Evolutionary conservation across 208 protist genomes (phyloP).

Genomic region (Acanthamoeba culbertsoni): DNA sequence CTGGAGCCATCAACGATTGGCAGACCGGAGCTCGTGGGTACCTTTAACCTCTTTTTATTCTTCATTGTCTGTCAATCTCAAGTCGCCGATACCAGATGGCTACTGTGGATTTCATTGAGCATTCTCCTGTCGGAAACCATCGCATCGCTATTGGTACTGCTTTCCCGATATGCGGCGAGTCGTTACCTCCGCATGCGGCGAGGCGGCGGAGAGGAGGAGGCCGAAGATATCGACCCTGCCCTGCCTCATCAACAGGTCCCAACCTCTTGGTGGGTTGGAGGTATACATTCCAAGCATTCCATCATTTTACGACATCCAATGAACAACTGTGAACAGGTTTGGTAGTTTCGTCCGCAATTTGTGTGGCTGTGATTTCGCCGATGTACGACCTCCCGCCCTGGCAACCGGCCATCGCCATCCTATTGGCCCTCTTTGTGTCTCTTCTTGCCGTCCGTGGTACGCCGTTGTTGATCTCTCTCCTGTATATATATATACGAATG

Average conservation of each 20-base stretch:
- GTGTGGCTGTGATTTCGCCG: slow-evolving; percentile 65
- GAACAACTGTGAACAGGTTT: slow-evolving; percentile 37
- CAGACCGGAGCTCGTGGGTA: slow-evolving; percentile 26
- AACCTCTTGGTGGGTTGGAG: slow-evolving; percentile 56
- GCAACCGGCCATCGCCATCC: slow-evolving; percentile 57
- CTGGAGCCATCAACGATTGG: background rate
- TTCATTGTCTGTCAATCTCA: background rate
- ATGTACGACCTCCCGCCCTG: slow-evolving; percentile 64
- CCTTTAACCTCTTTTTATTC: background rate
- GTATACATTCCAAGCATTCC: background rate
- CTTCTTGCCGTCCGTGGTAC: slow-evolving; percentile 69
- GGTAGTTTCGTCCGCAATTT: slow-evolving; percentile 29
- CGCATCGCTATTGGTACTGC: slow-evolving; percentile 48
- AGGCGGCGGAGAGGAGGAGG: background rate
- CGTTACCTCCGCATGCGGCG: background rate
- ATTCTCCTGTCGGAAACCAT: slow-evolving; percentile 73
- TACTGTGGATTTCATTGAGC: slow-evolving; percentile 73
- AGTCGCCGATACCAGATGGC: slow-evolving; percentile 34
- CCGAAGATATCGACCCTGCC: slow-evolving; percentile 54
- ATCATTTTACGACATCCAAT: background rate
- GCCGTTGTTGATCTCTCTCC: background rate
- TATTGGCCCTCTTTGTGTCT: slow-evolving; percentile 62
- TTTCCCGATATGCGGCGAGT: background rate
- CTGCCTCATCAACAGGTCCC: slow-evolving; percentile 62
- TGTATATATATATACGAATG: background rate